A percentile compares a stretch with the other conserved stretches of the same genome.
Evolutionary conservation across 2,329 filamentous ascomycete species (phyloP).

Genomic region (Plenodomus biglobosus): DNA sequence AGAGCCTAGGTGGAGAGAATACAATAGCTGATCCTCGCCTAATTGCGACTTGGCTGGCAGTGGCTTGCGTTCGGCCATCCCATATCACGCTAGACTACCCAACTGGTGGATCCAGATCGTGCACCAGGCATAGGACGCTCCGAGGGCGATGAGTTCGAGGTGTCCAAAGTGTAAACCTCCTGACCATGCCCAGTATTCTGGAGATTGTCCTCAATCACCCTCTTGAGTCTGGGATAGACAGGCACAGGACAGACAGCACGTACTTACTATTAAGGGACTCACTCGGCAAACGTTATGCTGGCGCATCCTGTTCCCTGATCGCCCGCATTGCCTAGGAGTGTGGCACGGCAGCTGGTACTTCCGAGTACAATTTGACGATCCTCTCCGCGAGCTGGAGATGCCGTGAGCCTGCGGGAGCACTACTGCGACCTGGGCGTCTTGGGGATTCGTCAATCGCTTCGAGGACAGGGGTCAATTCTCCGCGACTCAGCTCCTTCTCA

Average conservation of each 20-base stretch:
- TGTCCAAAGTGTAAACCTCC: background rate
- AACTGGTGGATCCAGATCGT: conserved; percentile 16
- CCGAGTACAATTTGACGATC: conserved; percentile 8
- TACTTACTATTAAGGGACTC: background rate
- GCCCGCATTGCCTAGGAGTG: no score
- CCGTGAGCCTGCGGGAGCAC: conserved; percentile 2
- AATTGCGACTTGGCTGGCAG: conserved; percentile 9
- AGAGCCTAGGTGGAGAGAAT: conserved; percentile 15
- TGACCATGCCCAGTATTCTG: background rate
- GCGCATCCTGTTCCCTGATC: no score
- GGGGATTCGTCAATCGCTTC: background rate
- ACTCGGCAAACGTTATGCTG: no score
- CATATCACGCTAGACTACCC: conserved; percentile 18
- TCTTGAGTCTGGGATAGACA: background rate
- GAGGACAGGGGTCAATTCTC: background rate
- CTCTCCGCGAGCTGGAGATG: conserved; percentile 3
- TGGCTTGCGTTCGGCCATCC: conserved; percentile 27
- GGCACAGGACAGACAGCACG: background rate
- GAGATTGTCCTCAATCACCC: background rate
- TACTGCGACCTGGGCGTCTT: background rate
- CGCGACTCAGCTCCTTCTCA: background rate
- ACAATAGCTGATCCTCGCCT: conserved; percentile 17
- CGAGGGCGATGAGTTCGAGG: conserved; percentile 1
- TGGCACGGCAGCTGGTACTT: conserved; percentile 9
- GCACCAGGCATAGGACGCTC: conserved; percentile 2